Percentiles rank a stretch among this genome's conserved stretches.
phyloP scores from a whole-genome alignment of 164 flowering plant species.

The Vitis amurensis region DNA sequence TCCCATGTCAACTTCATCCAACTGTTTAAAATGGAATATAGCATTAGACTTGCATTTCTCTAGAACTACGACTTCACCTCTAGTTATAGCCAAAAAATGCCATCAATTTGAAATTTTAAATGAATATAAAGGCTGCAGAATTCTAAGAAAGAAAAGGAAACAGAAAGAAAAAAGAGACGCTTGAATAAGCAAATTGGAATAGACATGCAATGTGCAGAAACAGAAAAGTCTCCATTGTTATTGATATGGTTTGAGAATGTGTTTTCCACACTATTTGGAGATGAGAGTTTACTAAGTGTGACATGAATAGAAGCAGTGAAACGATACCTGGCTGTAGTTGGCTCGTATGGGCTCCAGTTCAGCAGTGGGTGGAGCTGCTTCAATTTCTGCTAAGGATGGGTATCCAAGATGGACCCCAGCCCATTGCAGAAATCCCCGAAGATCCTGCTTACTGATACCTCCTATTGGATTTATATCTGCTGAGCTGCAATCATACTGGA shows the following conservation, averaged over 20 bases:
- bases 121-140: background rate
- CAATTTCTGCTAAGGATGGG: slow-evolving; percentile 82
- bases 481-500: slow-evolving; percentile 97
- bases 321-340: slow-evolving; percentile 78
- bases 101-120: too few species aligned
- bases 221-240: background rate
- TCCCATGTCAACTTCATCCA: slow-evolving; percentile 98
- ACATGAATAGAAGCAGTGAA: background rate
- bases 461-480: slow-evolving; percentile 99
- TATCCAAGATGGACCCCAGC: slow-evolving; percentile 84
- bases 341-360: slow-evolving; percentile 93
- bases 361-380: slow-evolving; percentile 98
- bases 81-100: too few species aligned
- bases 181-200: background rate
- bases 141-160: background rate
- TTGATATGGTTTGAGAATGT: background rate
- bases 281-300: background rate
- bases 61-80: background rate
- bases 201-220: background rate
- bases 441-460: slow-evolving; percentile 91
- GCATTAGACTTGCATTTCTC: background rate
- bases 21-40: slow-evolving; percentile 40
- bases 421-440: slow-evolving; percentile 82
- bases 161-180: background rate
- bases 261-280: too few species aligned